A percentile compares a stretch with the other conserved stretches of the same genome.
Conservation (phyloP, 345 rosid genomes). For the Anastatica hierochuntica region DNA sequence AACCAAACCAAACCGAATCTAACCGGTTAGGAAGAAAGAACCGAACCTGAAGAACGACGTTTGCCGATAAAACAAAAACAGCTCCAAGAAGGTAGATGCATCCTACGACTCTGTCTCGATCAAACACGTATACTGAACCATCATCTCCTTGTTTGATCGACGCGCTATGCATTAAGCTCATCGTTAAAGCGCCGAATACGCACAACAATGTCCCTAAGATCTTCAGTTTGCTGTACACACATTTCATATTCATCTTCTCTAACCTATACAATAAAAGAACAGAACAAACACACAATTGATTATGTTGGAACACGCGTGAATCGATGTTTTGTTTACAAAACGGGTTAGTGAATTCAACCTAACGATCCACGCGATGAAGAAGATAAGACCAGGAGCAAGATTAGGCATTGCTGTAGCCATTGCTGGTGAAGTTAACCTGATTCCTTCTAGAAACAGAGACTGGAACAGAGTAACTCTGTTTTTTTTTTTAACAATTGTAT, state of each 20-base stretch:
- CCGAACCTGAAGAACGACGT: conserved; percentile 63
- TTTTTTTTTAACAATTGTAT: background rate
- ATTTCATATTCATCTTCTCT: conserved; percentile 55
- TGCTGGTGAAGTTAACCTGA: conserved; percentile 78
- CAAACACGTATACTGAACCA: conserved; percentile 23
- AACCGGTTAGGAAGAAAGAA: background rate
- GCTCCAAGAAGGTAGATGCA: conserved; percentile 70
- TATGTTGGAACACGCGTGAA: background rate
- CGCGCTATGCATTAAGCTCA: conserved; percentile 77
- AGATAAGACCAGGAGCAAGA: conserved; percentile 86
- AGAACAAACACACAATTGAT: background rate
- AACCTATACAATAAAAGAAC: conserved; percentile 32
- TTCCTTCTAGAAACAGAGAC: conserved; percentile 69
- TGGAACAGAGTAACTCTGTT: conserved; percentile 84
- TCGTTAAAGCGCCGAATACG: conserved; percentile 61
- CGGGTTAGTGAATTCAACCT: conserved; percentile 27
- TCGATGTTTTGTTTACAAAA: background rate
- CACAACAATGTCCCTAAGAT: conserved; percentile 69
- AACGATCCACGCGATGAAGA: conserved; percentile 66
- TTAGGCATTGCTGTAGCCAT: conserved; percentile 97
- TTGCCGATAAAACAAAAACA: conserved; percentile 51
- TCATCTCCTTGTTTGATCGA: background rate
- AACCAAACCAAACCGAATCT: background rate
- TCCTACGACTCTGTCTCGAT: conserved; percentile 55
- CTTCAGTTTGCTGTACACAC: conserved; percentile 66